Base-by-base conservation (phyloP, 2,329 filamentous ascomycete genomes). In the Ophiosphaerella narmari region DNA sequence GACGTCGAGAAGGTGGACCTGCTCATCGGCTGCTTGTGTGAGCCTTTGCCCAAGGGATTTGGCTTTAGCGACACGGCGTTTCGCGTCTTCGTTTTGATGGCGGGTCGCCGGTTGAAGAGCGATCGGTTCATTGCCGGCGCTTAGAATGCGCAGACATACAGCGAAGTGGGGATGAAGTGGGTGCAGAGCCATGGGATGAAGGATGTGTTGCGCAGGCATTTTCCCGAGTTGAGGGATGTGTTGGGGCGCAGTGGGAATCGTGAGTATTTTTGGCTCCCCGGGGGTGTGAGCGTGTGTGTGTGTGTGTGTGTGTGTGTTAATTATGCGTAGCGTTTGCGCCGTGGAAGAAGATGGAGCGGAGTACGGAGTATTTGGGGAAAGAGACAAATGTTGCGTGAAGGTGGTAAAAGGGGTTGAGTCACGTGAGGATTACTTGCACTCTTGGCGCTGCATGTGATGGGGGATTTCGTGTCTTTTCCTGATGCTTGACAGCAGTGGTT, bases 21-120 rank as follows among this genome's bases (percentile, higher is more conserved):
- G 1, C 62, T 79, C 1, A 70, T 79, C 1, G 77, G 77, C 0
- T 75, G 67, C 26, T 73, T 74, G 29, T 67, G 71, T 38, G 77
- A 80, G 57, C 75, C 75, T 0, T 46, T 79, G 5, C 74, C 75
- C 4, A 62, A 72, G 29, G 77, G 77, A 0, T 80, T 79, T 43
- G 77, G 77, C 0, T 79, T 80, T 58, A 76, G 72, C 52, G 77
- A 80, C 44, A 80, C 77, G 2, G 77, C 77, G 2, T 79, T 80
- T 54, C 60, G 76, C 0, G 65, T 79, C 1, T 78, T 78, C 48
- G 76, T 79, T 33, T 52, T 78, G 1, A 78, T 78, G 76, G 77
- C 76, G 1, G 73, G 67, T 35, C 53, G 76, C 11, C 55, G 62
- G 26, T 50, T 78, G 14, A 78, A 78, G 68, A 77, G 74, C 14